Evolutionary conservation across 2,329 filamentous ascomycete genomes (phyloP).

Genomic region (Fonsecaea pedrosoi): DNA sequence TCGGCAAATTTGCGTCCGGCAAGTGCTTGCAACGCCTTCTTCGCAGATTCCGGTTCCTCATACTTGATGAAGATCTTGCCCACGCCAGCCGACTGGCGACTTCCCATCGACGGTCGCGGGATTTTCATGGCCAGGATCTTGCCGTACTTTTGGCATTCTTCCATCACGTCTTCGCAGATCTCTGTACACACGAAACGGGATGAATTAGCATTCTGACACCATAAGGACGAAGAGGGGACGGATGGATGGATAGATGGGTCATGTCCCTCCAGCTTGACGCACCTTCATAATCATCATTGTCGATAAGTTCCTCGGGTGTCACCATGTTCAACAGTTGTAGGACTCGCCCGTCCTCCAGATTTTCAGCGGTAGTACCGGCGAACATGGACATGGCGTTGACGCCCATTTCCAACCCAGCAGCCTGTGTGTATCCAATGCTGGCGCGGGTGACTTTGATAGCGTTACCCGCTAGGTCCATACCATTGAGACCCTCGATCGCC

Average conservation of each 20-base stretch:
- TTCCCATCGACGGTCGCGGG: conserved; percentile 81
- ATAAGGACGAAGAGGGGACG: conserved; percentile 7
- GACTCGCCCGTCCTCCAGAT: conserved; percentile 81
- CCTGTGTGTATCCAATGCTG: conserved; percentile 92
- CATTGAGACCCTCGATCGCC: conserved; percentile 88
- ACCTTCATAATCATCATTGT: conserved; percentile 96
- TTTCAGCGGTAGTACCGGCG: conserved; percentile 81
- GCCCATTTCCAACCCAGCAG: conserved; percentile 88
- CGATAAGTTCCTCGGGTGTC: conserved; percentile 90
- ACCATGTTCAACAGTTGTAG: conserved; percentile 98
- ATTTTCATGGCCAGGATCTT: conserved; percentile 87
- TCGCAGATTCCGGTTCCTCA: conserved; percentile 75
- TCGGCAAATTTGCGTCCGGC: conserved; percentile 96
- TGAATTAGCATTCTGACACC: neutral
- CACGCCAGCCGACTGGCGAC: conserved; percentile 83
- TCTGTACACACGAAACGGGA: conserved; percentile 64
- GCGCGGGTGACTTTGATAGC: conserved; percentile 85
- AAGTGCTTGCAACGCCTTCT: conserved; percentile 84
- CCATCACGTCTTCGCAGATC: conserved; percentile 92
- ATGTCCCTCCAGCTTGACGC: conserved; percentile 35
- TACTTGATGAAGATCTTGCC: conserved; percentile 99
- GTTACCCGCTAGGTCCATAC: conserved; percentile 89
- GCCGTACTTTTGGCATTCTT: conserved; percentile 93
- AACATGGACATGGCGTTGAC: conserved; percentile 98
- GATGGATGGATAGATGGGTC: conserved; percentile 14